These are phyloP conservation scores for Beauveria varroae DNA, from an alignment of 2,329 filamentous ascomycete species.

Conservation along the genomic window DNA sequence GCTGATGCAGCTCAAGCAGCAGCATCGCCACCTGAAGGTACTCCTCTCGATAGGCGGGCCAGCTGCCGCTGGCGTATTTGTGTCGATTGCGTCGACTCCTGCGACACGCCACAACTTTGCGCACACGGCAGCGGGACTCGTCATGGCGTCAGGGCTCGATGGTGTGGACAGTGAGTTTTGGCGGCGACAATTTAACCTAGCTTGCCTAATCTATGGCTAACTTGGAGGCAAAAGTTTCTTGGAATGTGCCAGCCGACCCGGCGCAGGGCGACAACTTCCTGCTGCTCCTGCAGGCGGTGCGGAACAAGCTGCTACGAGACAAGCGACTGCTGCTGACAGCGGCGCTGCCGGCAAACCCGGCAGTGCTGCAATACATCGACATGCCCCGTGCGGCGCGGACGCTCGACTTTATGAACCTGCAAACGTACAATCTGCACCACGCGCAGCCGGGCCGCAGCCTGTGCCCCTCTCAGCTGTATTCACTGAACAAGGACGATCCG, in stretches of 20 bases:
- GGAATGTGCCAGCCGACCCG: slow-evolving; percentile 64
- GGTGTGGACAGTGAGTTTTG: slow-evolving; percentile 59
- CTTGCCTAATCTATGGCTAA: no score
- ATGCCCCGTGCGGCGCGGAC: slow-evolving; percentile 54
- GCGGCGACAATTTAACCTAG: not conserved
- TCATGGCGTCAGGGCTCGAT: slow-evolving; percentile 57
- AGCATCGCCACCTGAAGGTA: slow-evolving; percentile 64
- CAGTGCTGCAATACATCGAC: slow-evolving; percentile 62
- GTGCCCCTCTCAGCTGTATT: slow-evolving; percentile 69
- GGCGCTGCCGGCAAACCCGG: slow-evolving; percentile 60
- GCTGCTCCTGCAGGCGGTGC: slow-evolving; percentile 57
- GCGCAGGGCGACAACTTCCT: slow-evolving; percentile 65
- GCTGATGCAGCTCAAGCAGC: slow-evolving; percentile 63
- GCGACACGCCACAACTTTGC: slow-evolving; percentile 62
- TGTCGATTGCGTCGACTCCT: slow-evolving; percentile 55
- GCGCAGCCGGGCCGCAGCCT: slow-evolving; percentile 60
- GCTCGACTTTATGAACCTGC: slow-evolving; percentile 70
- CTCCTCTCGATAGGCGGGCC: slow-evolving; percentile 70
- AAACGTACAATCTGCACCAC: slow-evolving; percentile 74
- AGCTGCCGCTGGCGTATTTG: slow-evolving; percentile 57
- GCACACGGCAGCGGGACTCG: slow-evolving; percentile 55
- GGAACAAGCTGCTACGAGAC: slow-evolving; percentile 62
- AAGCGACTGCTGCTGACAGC: slow-evolving; percentile 64
- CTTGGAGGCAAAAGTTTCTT: slow-evolving; percentile 52
- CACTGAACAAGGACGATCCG: slow-evolving; percentile 50